Evolutionary conservation across 352 stramenopile species (phyloP).

Genomic region (Phytophthora crassamura): DNA sequence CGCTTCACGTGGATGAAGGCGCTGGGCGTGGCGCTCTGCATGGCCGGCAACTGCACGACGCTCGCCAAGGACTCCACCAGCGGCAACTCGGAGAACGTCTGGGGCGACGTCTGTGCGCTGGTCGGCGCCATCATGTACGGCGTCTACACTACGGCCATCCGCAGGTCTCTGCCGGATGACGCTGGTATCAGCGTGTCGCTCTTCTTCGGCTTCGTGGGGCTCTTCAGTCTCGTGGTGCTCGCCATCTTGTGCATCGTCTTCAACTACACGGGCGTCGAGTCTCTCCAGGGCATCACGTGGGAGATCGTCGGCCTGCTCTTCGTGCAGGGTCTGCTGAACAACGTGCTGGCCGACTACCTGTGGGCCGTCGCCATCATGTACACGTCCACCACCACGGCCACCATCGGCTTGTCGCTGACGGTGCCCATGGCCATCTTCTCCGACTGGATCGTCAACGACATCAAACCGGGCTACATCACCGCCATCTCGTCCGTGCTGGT

Average conservation of each 20-base stretch:
- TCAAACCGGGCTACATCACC: conserved; percentile 55
- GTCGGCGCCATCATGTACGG: conserved; percentile 92
- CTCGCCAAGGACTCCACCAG: conserved; percentile 75
- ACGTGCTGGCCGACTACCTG: conserved; percentile 96
- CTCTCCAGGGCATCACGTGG: conserved; percentile 62
- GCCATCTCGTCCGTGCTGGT: conserved; percentile 74
- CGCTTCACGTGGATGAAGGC: conserved; percentile 85
- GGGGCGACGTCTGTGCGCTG: conserved; percentile 74
- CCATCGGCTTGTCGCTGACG: conserved; percentile 96
- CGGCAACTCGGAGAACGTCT: conserved; percentile 46
- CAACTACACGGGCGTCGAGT: conserved; percentile 76
- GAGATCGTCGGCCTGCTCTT: conserved; percentile 89
- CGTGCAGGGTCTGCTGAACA: conserved; percentile 94
- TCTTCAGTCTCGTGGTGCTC: conserved; percentile 95
- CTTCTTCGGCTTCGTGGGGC: conserved; percentile 96
- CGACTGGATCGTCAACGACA: conserved; percentile 82
- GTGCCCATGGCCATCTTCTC: conserved; percentile 96
- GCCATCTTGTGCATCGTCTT: conserved; percentile 87
- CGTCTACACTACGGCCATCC: conserved; percentile 93
- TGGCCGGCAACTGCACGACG: conserved; percentile 91
- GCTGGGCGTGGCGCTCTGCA: conserved; percentile 88
- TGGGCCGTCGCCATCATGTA: conserved; percentile 96
- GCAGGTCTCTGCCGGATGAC: conserved; percentile 81
- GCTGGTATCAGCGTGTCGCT: conserved; percentile 91
- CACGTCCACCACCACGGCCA: conserved; percentile 96